Evolutionary conservation across 2,329 filamentous ascomycete genomes (phyloP).

Genomic region (Tolypocladium amazonense): DNA sequence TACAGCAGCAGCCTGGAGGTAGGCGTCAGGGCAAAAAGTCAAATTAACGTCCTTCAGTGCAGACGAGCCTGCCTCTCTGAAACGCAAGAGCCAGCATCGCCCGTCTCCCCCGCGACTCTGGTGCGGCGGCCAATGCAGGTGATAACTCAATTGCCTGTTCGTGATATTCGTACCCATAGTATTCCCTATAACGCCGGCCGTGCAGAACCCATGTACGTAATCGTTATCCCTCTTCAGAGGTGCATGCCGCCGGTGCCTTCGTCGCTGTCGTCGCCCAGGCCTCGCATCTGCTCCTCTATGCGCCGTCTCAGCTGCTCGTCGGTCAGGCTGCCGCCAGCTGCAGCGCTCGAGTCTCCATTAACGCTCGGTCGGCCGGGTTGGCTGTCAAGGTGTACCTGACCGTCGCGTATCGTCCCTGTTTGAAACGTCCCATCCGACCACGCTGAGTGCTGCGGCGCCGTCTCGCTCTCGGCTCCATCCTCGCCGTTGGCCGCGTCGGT

Average conservation of each 20-base stretch:
- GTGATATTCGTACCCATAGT: neutral
- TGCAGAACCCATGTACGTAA: neutral
- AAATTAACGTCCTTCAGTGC: neutral
- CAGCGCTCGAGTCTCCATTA: neutral
- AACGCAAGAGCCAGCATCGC: neutral
- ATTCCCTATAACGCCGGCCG: neutral
- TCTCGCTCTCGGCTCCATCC: neutral
- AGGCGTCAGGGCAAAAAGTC: neutral
- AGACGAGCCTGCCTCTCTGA: neutral
- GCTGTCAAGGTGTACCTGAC: constrained; percentile 34
- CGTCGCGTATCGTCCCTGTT: constrained; percentile 43
- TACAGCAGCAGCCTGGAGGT: neutral
- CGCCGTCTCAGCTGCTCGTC: constrained; percentile 49
- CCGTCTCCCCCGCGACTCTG: neutral
- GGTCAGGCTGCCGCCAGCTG: constrained; percentile 34
- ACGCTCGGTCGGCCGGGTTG: constrained; percentile 9
- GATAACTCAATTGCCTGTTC: neutral
- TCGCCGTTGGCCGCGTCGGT: constrained; percentile 5
- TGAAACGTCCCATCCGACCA: constrained; percentile 57
- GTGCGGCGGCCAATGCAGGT: no score
- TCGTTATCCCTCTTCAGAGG: constrained; percentile 26
- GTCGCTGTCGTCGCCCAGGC: constrained; percentile 28
- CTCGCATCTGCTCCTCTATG: constrained; percentile 43
- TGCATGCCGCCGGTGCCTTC: constrained; percentile 49
- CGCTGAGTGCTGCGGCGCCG: constrained; percentile 23